These are phyloP conservation scores for Dothistroma pini DNA, from an alignment of 2,329 filamentous ascomycete genomes.

Conservation along the genomic window DNA sequence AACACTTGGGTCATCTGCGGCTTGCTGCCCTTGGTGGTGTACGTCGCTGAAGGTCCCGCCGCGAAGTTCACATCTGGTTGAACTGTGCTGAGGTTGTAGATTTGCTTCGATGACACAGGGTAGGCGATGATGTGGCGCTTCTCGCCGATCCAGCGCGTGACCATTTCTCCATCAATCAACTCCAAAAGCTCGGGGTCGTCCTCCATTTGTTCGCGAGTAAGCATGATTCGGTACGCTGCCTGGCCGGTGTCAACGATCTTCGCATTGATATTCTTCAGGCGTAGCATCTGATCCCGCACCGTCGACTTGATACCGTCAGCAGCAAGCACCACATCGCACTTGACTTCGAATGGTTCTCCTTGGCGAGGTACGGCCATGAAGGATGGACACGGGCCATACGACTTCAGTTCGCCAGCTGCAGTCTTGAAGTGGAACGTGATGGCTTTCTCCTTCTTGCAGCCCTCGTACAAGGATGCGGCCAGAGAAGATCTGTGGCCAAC, in stretches of 20 bases:
- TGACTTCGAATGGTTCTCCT: conserved; percentile 50
- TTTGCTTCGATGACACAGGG: conserved; percentile 62
- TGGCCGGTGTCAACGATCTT: conserved; percentile 67
- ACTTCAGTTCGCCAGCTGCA: conserved; percentile 53
- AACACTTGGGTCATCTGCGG: conserved; percentile 59
- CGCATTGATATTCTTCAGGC: conserved; percentile 49
- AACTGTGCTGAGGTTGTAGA: conserved; percentile 64
- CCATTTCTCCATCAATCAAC: conserved; percentile 64
- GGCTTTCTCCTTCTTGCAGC: conserved; percentile 59
- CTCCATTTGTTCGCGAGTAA: conserved; percentile 63
- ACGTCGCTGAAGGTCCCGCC: conserved; percentile 56
- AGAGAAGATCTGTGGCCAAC: conserved; percentile 73
- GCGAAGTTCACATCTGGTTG: conserved; percentile 61
- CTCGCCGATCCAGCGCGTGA: conserved; percentile 72
- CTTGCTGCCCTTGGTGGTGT: conserved; percentile 61
- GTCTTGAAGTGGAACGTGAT: conserved; percentile 68
- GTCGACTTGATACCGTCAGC: conserved; percentile 50
- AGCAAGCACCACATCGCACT: conserved; percentile 46
- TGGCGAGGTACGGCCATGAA: conserved; percentile 59
- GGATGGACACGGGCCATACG: conserved; percentile 56
- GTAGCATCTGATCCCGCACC: conserved; percentile 52
- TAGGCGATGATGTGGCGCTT: conserved; percentile 75
- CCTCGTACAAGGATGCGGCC: conserved; percentile 65
- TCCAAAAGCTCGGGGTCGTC: conserved; percentile 63
- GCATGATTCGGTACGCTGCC: conserved; percentile 76